Evolutionary conservation across 2,329 filamentous ascomycete genomes (phyloP), one percentile per base, ranked within the genome.

Genomic region (Beauveria medogensis): DNA sequence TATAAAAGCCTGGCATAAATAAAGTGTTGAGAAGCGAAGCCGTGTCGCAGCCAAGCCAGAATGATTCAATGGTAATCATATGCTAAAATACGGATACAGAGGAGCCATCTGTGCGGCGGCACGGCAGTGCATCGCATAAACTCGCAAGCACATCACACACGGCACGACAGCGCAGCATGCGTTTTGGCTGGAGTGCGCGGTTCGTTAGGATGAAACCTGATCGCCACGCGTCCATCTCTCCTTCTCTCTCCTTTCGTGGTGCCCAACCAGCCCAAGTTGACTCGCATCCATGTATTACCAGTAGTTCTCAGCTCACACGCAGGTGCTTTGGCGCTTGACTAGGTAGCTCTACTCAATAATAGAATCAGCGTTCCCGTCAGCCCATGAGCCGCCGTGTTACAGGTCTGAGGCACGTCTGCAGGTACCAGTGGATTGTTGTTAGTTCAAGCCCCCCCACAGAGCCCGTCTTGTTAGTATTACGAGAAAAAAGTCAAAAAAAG

Each of bases 281-380:
- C 41, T 43, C 16, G 41, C 41, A 12, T 16, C 24, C 24, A 18
- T 50, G 26, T 7, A 9, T 14, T 10, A 8, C 30, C 5, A 40
- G 18, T 4, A 34, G 30, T 34, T 34, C 5, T 14, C 30, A 34
- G 10, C 30, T 34, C 12, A 12, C 12, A 5, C 30, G 30, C 30
- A 12, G 30, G 30, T 34, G 10, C 30, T 55, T 47, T 48, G 44
- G 43, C 43, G 43, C 44, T 48, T 48, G 43, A 47, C 43, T 44
- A n/a, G n/a, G n/a, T n/a, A 57, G 40, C 43, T 40, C 43, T 40
- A 37, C 30, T 14, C 30, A 34, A 34, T 14, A 34, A 34, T 34
- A 34, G 30, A 30, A 37, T 20, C 20, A 56, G 54, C 54, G 54
- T 56, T 48, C 28, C 54, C 54, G 54, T 56, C 54, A 56, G 54